Evolutionary conservation across 2,329 filamentous ascomycete species (phyloP), one percentile per base, ranked within the genome.

Genomic region (Phyllosticta citribraziliensis): DNA sequence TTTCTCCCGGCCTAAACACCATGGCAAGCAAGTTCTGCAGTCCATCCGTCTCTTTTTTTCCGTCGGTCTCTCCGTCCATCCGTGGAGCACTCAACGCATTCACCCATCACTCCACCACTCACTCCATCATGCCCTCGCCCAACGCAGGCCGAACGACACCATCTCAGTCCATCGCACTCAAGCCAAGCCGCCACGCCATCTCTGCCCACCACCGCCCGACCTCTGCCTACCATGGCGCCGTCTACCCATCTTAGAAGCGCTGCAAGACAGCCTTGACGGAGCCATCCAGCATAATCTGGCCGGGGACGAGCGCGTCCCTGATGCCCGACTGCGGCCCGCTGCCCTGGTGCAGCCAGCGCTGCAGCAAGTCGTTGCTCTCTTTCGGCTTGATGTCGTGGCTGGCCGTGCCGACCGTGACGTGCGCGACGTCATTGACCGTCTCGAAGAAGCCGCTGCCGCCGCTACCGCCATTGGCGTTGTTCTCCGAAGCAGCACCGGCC

Each of bases 381-480:
- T 89, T 92, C 0, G 94, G 93, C 77, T 97, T 97, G 68, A 97
- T 84, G 8, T 79, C 74, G 55, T 80, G 74, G 65, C 86, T 82
- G 10, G 85, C 84, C 0, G 94, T 99, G 20, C 94, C 94, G 8
- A 97, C 80, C 0, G 94, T 99, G 63, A 99, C 84, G 72, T 99
- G 94, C 11, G 92, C 85, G 33, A 95, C 80, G 14, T 80, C 75
- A 70, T 99, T 99, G 52, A 84, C 82, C 64, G 87, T 93, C 60
- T 85, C 79, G 60, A 77, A 80, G 5, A 76, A 58, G 58, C 61
- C 85, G 22, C 83, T 5, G 83, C 75, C 6, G 66, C 66, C 0
- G 61, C 66, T 0, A 68, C 69, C 0, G 35, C 66, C 3, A 66
- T 66, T 40, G 55, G 64, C 30, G 67, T 63, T 3, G 65, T 30